phyloP scores from a whole-genome alignment of 352 stramenopile genomes.

The Plasmopara viticola region DNA sequence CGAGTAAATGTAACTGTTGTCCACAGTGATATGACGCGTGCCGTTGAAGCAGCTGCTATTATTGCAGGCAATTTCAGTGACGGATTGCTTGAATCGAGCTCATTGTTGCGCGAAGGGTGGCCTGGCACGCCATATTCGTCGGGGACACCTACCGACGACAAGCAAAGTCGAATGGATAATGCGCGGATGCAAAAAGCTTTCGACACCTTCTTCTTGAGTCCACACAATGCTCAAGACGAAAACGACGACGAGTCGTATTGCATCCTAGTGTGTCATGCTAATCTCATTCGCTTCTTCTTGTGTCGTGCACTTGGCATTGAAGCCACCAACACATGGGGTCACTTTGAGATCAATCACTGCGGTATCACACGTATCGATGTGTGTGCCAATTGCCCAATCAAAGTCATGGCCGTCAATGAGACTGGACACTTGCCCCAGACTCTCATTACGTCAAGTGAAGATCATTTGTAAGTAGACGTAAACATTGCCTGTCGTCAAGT shows the following conservation, averaged over 20 bases:
- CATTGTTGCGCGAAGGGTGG: slow-evolving; percentile 71
- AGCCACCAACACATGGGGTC: slow-evolving; percentile 54
- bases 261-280: slow-evolving; percentile 78
- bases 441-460: slow-evolving; percentile 78
- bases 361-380: slow-evolving; percentile 73
- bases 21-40: slow-evolving; percentile 71
- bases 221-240: slow-evolving; percentile 22
- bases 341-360: slow-evolving; percentile 86
- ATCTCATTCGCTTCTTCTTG: slow-evolving; percentile 79
- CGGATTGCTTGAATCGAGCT: slow-evolving; percentile 32
- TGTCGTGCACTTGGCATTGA: slow-evolving; percentile 63
- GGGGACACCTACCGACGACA: slow-evolving; percentile 16
- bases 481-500: slow-evolving; percentile 25
- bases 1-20: slow-evolving; percentile 54
- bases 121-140: slow-evolving; percentile 57
- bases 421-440: slow-evolving; percentile 69
- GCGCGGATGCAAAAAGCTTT: slow-evolving; percentile 65
- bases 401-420: slow-evolving; percentile 75
- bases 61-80: slow-evolving; percentile 48
- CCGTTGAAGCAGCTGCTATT: slow-evolving; percentile 62
- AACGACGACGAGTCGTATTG: slow-evolving; percentile 51
- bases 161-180: slow-evolving; percentile 32
- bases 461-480: slow-evolving; percentile 51
- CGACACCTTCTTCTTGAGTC: slow-evolving; percentile 33
- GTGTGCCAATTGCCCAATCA: slow-evolving; percentile 55